Evolutionary conservation across 129 eudicot species (phyloP).

Genomic region (Arctium minus): DNA sequence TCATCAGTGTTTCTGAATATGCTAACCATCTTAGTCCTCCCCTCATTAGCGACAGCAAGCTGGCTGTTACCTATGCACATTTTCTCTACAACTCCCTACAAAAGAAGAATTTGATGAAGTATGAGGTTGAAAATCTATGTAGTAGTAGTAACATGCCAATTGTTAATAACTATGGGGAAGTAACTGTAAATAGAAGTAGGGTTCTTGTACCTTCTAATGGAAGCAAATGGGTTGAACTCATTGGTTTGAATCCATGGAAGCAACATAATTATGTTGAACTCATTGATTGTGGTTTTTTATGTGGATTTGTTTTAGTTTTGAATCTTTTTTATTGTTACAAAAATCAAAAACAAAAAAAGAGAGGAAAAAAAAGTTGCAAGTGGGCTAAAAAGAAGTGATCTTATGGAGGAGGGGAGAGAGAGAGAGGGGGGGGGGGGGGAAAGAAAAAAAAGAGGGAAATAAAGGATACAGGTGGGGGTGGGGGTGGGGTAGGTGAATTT

Average conservation of each 20-base stretch:
- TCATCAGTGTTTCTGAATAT: conserved; percentile 29
- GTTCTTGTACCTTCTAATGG: conserved; percentile 53
- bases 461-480: too few relatives aligned
- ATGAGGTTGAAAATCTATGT: conserved; percentile 20
- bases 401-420: too few relatives aligned
- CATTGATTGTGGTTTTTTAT: too few relatives aligned
- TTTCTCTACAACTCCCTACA: conserved; percentile 37
- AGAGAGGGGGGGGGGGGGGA: too few relatives aligned
- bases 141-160: conserved; percentile 29
- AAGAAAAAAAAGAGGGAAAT: too few relatives aligned
- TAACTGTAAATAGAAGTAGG: conserved; percentile 12
- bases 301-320: too few relatives aligned
- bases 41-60: conserved; percentile 9
- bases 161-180: conserved; percentile 38
- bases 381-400: too few relatives aligned
- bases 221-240: conserved; percentile 53
- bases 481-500: too few relatives aligned
- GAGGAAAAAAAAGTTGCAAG: too few relatives aligned
- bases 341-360: too few relatives aligned
- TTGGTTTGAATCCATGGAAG: conserved; percentile 57
- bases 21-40: conserved; percentile 23
- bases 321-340: too few relatives aligned
- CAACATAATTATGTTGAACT: conserved; percentile 43
- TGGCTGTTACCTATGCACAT: conserved; percentile 40
- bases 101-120: conserved; percentile 1